Base-by-base conservation (phyloP, 148 eudicot species). In the Simmondsia chinensis region DNA sequence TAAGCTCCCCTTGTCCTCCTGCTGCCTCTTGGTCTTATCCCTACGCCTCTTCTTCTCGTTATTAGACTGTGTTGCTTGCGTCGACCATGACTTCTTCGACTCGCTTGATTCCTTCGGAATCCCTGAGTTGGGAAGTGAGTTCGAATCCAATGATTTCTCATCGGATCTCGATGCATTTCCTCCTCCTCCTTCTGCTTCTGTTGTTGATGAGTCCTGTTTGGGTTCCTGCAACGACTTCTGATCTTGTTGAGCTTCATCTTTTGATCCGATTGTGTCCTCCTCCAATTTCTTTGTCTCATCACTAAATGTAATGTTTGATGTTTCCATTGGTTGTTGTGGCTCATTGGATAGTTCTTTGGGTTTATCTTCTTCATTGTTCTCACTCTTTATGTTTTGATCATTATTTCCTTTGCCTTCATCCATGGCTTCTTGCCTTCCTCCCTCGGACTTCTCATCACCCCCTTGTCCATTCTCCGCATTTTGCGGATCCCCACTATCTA, bases 51-150 rank as follows among this genome's bases (percentile, higher is more conserved):
- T 74, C 21, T 82, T 87, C 56, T 87, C 71, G 34, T 67, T 57
- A 27, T 53, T 48, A 2, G 96, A 87, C 36, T 87, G 63, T 33
- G 68, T 74, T 27, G 74, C 82, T 56, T 87, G 96, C 47, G 96
- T 82, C 10, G 69, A 31, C 96, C 96, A 87, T 1, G 81, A 40
- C 27, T 61, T 62, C 59, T 67, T 77, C 4, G 96, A 80, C 45
- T 69, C 85, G 6, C 63, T 72, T 0, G 95, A 80, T 59, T 88
- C 94, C 57, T 79, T 71, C 14, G 93, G 93, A 33, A 86, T 77
- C 39, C 75, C 83, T 3, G 89, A 55, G 52, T 51, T 72, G 6
- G 63, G 68, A 30, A 54, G 50, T 12, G 71, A 16, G 45, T 30
- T 56, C 23, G 73, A 29, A 32, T 64, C n/a, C n/a, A n/a, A n/a